Evolutionary conservation across 2,329 filamentous ascomycete species (phyloP), one percentile per base, ranked within the genome.

Genomic region (Berkeleyomyces basicola): DNA sequence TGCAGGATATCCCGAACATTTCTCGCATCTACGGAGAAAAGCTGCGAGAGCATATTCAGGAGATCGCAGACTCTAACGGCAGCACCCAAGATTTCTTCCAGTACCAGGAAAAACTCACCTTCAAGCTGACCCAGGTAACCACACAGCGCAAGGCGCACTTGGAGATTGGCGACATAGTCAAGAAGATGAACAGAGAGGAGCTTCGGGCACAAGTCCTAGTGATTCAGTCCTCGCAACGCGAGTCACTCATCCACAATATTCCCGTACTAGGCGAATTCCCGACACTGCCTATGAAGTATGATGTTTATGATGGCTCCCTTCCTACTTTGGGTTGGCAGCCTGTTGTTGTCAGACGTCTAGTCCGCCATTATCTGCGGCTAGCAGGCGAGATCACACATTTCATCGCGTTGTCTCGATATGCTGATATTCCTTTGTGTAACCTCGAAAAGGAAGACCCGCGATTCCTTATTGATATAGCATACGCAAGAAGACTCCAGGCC

Each of bases 381-480:
- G 90, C 90, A 1, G 85, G 88, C 0, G 99, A 93, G 92, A 82
- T 99, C 53, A 76, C 89, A 47, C 91, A 99, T 73, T 78, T 99
- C 16, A 87, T 90, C 36, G 85, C 90, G 57, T 81, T 99, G 62
- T 88, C 93, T 58, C 82, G 90, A 66, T 97, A 97, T 70, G 93
- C 93, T 36, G 90, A 97, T 71, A 84, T 99, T 3, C 93, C 93
- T 1, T 78, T 99, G 6, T 97, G 93, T 74, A 99, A 99, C 69
- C 76, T 99, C 40, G 93, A 97, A 72, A 85, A 86, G 51, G 93
- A 97, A 67, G 93, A 99, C 69, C 92, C 93, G 37, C 84, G 90
- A 2, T 97, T 93, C 75, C 76, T 99, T 62, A 99, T 99, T 68
- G 93, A 99, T 70, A 83, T 99, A 62, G 88, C 92, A 0, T 99